Base-by-base conservation (phyloP, 768 basidiomycete genomes). In the Leccinum pellstonianum region DNA sequence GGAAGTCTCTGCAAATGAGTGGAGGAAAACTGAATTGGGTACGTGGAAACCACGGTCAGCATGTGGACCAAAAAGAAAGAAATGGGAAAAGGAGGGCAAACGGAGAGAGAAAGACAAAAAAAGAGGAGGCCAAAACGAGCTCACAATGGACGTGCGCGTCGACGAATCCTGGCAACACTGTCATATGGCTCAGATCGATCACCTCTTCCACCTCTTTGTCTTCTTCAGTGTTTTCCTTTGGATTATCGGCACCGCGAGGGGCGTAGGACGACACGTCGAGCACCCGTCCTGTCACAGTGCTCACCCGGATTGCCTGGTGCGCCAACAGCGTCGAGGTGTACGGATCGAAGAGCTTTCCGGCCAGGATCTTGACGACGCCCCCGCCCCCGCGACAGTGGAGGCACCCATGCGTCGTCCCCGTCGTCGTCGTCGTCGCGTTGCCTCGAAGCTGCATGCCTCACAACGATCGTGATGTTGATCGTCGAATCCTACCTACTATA, bases 1-100 rank as follows among this genome's bases (percentile, higher is more conserved):
- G 7, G 82, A 75, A 3, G 80, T 80, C 69, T 87, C 85, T 4
- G 76, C 66, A 66, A 86, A 88, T 0, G 83, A 76, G 65, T 86
- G 85, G 5, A 87, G 72, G 64, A 87, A 86, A 29, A 87, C 80
- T 49, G 48, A 15, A 49, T 17, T 27, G 14, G 25, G 48, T 27
- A 27, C 23, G 21, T 46, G 37, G 37, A 38, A 38, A 17, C 37
- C 37, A 46, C 46, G 25, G 48, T 21, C 21, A 21, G 15, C 15
- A 27, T 11, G 47, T 48, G 43, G 43, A 10, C n/a, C 17, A 43
- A 19, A 19, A 4, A 46, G 5, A 46, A 46, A 46, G 17, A 19
- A 4, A 17, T 14, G 38, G 38, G 11, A 33, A 35, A 5, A 35
- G 15, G 10, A 31, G 10, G 29, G 29, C 29, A 31, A 31, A 31